A percentile compares a stretch with the other conserved stretches of the same genome.
phyloP scores from a whole-genome alignment of 257 asterid genomes.

The Primulina huaijiensis region DNA sequence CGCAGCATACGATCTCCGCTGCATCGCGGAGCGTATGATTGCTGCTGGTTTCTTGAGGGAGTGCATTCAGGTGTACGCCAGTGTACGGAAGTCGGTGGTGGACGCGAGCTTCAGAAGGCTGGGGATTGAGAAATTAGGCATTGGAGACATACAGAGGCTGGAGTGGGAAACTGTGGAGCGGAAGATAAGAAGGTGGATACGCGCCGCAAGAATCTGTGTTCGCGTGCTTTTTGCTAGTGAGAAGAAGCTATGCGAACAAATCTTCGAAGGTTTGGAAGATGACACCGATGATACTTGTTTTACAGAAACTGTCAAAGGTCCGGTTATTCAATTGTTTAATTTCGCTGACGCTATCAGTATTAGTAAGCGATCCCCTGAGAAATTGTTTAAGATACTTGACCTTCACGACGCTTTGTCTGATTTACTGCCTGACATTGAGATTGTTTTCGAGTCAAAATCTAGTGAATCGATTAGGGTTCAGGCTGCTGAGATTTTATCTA shows the following conservation, averaged over 20 bases:
- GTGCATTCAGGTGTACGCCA: constrained; percentile 40
- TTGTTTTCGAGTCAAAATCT: constrained; percentile 37
- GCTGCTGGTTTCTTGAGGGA: constrained; percentile 33
- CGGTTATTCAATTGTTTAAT: constrained; percentile 39
- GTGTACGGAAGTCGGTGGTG: constrained; percentile 39
- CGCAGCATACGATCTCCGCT: constrained; percentile 33
- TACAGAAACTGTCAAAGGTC: constrained; percentile 39
- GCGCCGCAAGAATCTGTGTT: constrained; percentile 35
- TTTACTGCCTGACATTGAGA: constrained; percentile 33
- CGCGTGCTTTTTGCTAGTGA: constrained; percentile 39
- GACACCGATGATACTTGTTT: constrained; percentile 39
- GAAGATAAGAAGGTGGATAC: constrained; percentile 41
- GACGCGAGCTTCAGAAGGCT: constrained; percentile 32
- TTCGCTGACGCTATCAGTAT: constrained; percentile 46
- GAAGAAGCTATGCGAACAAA: constrained; percentile 35
- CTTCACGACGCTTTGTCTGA: constrained; percentile 39
- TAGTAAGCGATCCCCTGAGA: constrained; percentile 44
- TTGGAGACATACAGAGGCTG: constrained; percentile 41
- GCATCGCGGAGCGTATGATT: constrained; percentile 40
- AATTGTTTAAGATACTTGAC: constrained; percentile 43
- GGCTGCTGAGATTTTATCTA: constrained; percentile 36
- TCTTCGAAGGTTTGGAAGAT: constrained; percentile 37
- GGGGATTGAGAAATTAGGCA: constrained; percentile 39
- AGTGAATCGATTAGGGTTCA: constrained; percentile 31
- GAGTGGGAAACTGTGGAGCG: constrained; percentile 42